Evolutionary conservation across 768 basidiomycete genomes (phyloP), one percentile per base, ranked within the genome.

Genomic region (Pleurotus djamor): DNA sequence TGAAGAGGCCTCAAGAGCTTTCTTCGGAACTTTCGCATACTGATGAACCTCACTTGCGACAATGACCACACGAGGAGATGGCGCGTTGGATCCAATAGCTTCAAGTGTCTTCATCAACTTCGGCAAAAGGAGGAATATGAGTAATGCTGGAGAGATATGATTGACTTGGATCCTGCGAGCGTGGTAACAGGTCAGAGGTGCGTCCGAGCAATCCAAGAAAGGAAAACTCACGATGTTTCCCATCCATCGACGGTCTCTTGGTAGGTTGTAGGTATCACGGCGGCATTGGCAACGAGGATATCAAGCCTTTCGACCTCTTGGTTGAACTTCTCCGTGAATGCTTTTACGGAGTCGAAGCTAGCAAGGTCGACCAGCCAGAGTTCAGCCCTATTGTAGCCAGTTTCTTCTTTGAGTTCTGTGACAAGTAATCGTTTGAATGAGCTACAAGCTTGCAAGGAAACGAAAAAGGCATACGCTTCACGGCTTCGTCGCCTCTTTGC

Each of bases 271-370:
- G 21, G 2, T 0, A 56, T 28, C 1, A 76, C 54, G 0, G 61
- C 79, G 0, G 82, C 80, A 33, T 83, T 83, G 65, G 76, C 73
- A 10, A 82, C 70, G 1, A 84, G 65, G 17, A 82, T 72, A 59
- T 81, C 80, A 12, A 82, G 63, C 12, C 76, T 61, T 2, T 65
- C 71, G 10, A 69, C 67, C 17, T 72, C 68, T 48, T 70, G 71
- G 16, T 69, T 65, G 9, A 70, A 72, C 50, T 67, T 67, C 28
- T 75, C 69, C 5, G 64, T 73, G 60, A 81, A 82, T 4, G 66
- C 68, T 7, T 62, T 68, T 32, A 81, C 76, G 4, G 79, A 79
- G 5, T 67, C 67, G 60, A 82, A 80, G 32, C 70, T 63, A 17
- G 67, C 66, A 17, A 82, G 67, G 60, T 83, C 80, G 43, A 82